A percentile compares a stretch with the other conserved stretches of the same genome.
phyloP scores from a whole-genome alignment of 345 rosid genomes.

The Salix arbutifolia region DNA sequence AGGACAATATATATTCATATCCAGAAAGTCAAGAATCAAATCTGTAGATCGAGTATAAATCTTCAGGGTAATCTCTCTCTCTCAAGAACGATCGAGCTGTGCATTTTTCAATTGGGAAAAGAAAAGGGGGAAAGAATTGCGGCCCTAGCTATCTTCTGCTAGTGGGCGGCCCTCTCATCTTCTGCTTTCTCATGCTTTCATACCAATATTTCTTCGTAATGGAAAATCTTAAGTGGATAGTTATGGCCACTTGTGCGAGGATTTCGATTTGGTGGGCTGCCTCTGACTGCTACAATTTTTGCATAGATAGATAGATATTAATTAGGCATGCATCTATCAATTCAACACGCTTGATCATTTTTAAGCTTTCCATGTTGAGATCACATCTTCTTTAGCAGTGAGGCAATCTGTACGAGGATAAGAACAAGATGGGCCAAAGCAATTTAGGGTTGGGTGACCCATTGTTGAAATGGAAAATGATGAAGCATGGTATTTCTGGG shows the following conservation, averaged over 20 bases:
- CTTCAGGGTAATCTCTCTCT: too few species aligned
- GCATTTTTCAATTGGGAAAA: neutral
- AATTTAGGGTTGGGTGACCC: slow-evolving; percentile 19
- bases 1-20: neutral
- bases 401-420: too few species aligned
- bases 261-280: slow-evolving; percentile 3
- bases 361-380: neutral
- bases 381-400: neutral
- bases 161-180: neutral
- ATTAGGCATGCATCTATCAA: neutral
- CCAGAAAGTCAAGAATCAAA: neutral
- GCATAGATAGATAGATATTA: too few species aligned
- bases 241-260: neutral
- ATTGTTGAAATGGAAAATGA: slow-evolving; percentile 18
- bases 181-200: too few species aligned
- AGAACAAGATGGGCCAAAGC: too few species aligned
- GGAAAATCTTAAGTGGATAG: neutral
- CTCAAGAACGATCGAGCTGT: too few species aligned
- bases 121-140: neutral
- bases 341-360: too few species aligned
- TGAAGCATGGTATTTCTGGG: slow-evolving; percentile 8
- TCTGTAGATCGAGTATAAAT: neutral
- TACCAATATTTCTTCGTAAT: neutral
- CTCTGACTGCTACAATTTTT: neutral
- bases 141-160: neutral